These are phyloP conservation scores for Mucor sp. DNA, from an alignment of 371 early-diverging fungal genomes.

Conservation along the genomic window DNA sequence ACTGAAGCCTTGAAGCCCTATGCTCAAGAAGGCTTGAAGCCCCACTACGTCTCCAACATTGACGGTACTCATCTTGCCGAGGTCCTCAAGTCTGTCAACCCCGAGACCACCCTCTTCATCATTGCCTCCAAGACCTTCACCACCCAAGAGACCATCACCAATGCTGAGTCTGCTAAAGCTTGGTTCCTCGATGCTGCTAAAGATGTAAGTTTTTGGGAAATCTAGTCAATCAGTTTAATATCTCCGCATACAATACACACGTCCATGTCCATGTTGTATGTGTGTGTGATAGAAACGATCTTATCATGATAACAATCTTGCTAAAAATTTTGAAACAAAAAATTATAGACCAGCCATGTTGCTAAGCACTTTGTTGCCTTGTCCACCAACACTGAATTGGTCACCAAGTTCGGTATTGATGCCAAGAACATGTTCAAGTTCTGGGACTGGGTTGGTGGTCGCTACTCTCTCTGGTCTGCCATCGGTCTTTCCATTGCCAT, in stretches of 20 bases:
- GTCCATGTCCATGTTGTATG: background rate
- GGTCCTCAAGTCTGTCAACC: slow-evolving; percentile 82
- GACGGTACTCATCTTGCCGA: slow-evolving; percentile 97
- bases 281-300: slow-evolving; percentile 7
- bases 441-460: slow-evolving; percentile 99
- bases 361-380: slow-evolving; percentile 99
- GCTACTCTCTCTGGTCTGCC: slow-evolving; percentile 99
- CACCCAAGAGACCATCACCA: slow-evolving; percentile 98
- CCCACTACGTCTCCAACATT: slow-evolving; percentile 98
- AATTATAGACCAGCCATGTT: slow-evolving; percentile 70
- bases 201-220: slow-evolving; percentile 63
- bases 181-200: slow-evolving; percentile 91
- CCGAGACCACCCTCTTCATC: slow-evolving; percentile 96
- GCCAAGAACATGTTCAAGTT: slow-evolving; percentile 97
- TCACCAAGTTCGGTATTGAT: slow-evolving; percentile 92
- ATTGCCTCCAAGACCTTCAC: slow-evolving; percentile 99
- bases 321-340: slow-evolving; percentile 14
- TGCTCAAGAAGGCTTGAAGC: slow-evolving; percentile 72
- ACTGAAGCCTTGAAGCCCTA: slow-evolving; percentile 96
- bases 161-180: slow-evolving; percentile 91
- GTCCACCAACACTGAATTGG: slow-evolving; percentile 94
- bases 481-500: slow-evolving; percentile 97
- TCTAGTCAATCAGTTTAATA: background rate
- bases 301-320: slow-evolving; percentile 19
- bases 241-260: background rate